Base-by-base conservation (phyloP, 106 monocot genomes). In the Dendrobium catenatum region DNA sequence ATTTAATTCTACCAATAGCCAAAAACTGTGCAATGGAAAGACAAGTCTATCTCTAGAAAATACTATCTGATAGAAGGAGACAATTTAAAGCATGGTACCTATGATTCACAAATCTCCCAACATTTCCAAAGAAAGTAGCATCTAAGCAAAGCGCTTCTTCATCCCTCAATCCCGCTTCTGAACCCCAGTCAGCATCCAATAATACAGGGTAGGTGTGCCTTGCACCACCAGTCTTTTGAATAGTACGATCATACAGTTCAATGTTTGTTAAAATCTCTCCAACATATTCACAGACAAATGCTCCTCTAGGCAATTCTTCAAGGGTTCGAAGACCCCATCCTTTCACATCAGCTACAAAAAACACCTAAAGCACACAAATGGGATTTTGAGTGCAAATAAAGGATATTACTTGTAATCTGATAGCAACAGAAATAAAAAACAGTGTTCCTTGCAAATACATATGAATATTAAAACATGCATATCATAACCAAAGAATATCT, bases 101-200 rank as follows among this genome's bases (percentile, higher is more conserved):
- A 49, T 99, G 95, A 81, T 99, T 99, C 15, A 95, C 85, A 88
- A 95, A 99, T 76, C 98, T 93, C 26, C 86, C 93, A 78, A 95
- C 84, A 84, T 99, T 99, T 31, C 98, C 98, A 86, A 90, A 95
- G 79, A 93, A 93, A 33, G 98, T 93, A 49, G 91, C 95, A 90
- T 99, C 98, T 11, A 99, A 80, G 84, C 98, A 99, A 33, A 99
- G 88, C 8, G 98, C 95, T 73, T 99, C 95, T 80, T 99, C 95
- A 84, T 99, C 98, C 73, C 93, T 95, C 26, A 99, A 48, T 24
- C 91, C 81, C n/a, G 88, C 88, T 86, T 94, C 94, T 27, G 93
- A 91, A 9, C 87, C 88, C 98, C 98, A 99, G 70, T 93, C 93
- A 70, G 91, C 93, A 85, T 99, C 95, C 19, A 99, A 83, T 8